Conservation (phyloP, 2,329 filamentous ascomycete species). For the Arthrobotrys iridis region DNA sequence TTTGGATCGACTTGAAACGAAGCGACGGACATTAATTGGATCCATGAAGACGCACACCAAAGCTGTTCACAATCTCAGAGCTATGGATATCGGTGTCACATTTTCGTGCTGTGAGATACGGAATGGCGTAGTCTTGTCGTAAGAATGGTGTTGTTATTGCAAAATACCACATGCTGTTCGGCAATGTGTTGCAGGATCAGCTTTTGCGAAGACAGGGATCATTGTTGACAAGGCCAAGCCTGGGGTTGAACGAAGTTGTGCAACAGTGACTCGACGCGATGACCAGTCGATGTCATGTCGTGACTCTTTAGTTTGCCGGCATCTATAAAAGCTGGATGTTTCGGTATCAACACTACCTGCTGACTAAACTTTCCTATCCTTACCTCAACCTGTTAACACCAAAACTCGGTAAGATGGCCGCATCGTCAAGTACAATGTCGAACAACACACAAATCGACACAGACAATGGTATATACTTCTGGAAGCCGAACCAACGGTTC, state of each 20-base stretch:
- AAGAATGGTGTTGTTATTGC: neutral
- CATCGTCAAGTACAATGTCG: conserved; percentile 45
- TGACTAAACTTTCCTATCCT: conserved; percentile 12
- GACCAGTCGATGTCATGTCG: neutral
- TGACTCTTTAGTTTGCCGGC: conserved; percentile 39
- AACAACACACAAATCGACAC: conserved; percentile 40
- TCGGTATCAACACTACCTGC: neutral
- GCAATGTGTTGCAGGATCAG: conserved; percentile 3
- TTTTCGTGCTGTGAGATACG: neutral
- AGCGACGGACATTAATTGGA: neutral
- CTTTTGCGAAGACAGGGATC: neutral
- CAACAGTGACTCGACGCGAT: conserved; percentile 7
- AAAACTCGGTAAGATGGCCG: conserved; percentile 32
- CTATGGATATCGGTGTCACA: no score
- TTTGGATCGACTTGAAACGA: neutral
- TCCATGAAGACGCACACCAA: neutral
- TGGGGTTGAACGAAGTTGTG: neutral
- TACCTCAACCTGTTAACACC: neutral
- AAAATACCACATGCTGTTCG: conserved; percentile 7
- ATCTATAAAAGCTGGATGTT: conserved; percentile 35
- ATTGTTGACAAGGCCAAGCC: neutral
- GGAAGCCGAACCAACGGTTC: conserved; percentile 64
- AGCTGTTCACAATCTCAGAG: no score
- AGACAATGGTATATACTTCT: conserved; percentile 63
- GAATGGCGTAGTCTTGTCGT: no score